Evolutionary conservation across 108 stramenopile species (phyloP).

Genomic region (Skeletonema menzelii): DNA sequence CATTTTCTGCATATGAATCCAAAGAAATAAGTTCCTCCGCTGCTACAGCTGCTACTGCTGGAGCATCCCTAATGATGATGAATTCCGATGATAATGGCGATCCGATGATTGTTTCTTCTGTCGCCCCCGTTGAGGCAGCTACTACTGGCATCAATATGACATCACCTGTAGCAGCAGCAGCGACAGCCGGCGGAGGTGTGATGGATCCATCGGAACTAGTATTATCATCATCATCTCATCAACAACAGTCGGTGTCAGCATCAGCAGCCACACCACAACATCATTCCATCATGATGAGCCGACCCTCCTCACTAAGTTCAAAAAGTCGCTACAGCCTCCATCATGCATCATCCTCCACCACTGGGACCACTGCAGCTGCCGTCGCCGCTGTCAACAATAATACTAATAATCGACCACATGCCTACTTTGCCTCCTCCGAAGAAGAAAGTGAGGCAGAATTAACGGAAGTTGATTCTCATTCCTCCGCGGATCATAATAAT

Average conservation of each 20-base stretch:
- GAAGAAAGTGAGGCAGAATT: constrained; percentile 49
- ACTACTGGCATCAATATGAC: no score
- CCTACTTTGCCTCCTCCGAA: background rate
- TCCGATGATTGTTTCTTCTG: no score
- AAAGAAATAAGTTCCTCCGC: no score
- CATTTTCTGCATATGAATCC: background rate
- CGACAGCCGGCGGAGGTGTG: no score
- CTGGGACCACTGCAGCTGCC: background rate
- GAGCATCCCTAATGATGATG: no score
- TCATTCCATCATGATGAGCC: background rate
- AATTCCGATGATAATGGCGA: no score
- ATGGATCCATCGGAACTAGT: no score
- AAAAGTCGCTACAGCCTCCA: background rate
- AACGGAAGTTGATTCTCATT: constrained; percentile 46
- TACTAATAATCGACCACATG: background rate
- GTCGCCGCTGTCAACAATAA: background rate
- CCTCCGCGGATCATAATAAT: constrained; percentile 8
- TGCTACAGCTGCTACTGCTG: no score
- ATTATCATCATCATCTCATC: no score
- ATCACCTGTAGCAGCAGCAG: no score
- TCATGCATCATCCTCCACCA: background rate
- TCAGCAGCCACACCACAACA: background rate
- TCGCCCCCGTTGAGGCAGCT: no score
- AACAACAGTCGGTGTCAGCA: no score
- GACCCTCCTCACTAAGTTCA: background rate